Evolutionary conservation across 495 filamentous ascomycete species (phyloP).

Genomic region (Tricharina praecox): DNA sequence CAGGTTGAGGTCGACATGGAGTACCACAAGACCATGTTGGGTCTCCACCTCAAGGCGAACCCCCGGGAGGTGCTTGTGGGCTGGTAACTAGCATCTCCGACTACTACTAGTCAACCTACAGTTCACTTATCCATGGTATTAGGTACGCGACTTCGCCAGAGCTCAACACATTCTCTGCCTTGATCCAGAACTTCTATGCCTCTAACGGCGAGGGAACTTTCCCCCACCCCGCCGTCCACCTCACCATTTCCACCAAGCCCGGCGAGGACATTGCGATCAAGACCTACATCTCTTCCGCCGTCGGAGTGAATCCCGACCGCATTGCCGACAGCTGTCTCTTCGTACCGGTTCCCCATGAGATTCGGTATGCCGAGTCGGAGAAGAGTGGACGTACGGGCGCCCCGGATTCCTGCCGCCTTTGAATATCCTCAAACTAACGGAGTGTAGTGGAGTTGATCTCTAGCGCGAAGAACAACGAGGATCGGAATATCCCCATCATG

Average conservation of each 20-base stretch:
- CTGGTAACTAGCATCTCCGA: too few species aligned
- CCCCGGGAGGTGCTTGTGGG: conserved; percentile 86
- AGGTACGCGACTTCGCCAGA: conserved; percentile 80
- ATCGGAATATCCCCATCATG: conserved; percentile 50
- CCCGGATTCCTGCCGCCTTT: neutral
- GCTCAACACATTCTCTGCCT: conserved; percentile 90
- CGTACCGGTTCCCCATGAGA: conserved; percentile 86
- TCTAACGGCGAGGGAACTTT: conserved; percentile 90
- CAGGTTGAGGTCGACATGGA: conserved; percentile 95
- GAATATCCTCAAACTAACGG: neutral
- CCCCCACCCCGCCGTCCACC: conserved; percentile 87
- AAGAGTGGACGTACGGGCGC: conserved; percentile 45
- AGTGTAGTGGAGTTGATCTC: conserved; percentile 53
- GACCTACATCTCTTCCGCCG: conserved; percentile 85
- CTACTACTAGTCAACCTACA: too few species aligned
- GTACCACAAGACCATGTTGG: conserved; percentile 97
- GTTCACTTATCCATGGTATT: too few species aligned
- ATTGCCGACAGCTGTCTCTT: conserved; percentile 90
- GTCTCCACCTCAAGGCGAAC: conserved; percentile 79
- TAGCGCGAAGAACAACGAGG: conserved; percentile 60
- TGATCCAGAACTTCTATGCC: conserved; percentile 99
- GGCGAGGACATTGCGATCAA: conserved; percentile 69
- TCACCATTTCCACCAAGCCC: conserved; percentile 78
- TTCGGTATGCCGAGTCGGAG: conserved; percentile 78
- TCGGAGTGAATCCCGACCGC: conserved; percentile 85